These are phyloP conservation scores for Xylaria sp. DNA, from an alignment of 2,329 filamentous ascomycete genomes.

Conservation along the genomic window DNA sequence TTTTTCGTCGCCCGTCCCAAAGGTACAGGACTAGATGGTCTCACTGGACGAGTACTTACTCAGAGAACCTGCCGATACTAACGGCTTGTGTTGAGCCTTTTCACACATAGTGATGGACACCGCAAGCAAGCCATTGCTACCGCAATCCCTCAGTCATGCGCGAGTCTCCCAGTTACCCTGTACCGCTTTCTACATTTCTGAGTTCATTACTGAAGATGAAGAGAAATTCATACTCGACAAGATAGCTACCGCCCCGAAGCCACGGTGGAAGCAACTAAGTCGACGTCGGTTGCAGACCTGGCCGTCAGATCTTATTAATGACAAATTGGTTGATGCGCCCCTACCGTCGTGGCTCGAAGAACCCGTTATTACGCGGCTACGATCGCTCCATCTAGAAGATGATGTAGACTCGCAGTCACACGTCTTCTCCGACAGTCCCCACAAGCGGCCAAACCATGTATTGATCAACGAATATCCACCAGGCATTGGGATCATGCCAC, in stretches of 20 bases:
- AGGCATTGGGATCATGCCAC: constrained; percentile 95
- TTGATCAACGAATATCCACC: constrained; percentile 92
- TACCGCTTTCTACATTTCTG: constrained; percentile 83
- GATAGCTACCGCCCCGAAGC: constrained; percentile 73
- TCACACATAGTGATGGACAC: constrained; percentile 28
- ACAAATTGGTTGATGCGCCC: constrained; percentile 78
- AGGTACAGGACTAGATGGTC: background rate
- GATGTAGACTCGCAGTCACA: constrained; percentile 48
- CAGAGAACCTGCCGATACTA: constrained; percentile 1
- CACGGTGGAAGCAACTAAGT: constrained; percentile 87
- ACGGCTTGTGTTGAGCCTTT: constrained; percentile 12
- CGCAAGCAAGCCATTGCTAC: constrained; percentile 50
- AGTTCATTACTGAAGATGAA: constrained; percentile 83
- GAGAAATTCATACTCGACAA: constrained; percentile 76
- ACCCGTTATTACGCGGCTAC: constrained; percentile 73
- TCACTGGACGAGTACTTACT: background rate
- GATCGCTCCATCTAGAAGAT: constrained; percentile 59
- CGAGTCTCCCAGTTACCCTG: constrained; percentile 68
- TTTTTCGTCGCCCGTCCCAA: background rate
- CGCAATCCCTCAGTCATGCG: constrained; percentile 61
- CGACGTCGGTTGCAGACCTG: constrained; percentile 91
- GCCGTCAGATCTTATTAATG: constrained; percentile 82
- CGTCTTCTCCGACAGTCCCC: constrained; percentile 73
- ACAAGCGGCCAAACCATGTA: constrained; percentile 85
- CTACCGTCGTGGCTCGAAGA: constrained; percentile 80